Evolutionary conservation across 768 basidiomycete species (phyloP).

Genomic region (Russula emetica): DNA sequence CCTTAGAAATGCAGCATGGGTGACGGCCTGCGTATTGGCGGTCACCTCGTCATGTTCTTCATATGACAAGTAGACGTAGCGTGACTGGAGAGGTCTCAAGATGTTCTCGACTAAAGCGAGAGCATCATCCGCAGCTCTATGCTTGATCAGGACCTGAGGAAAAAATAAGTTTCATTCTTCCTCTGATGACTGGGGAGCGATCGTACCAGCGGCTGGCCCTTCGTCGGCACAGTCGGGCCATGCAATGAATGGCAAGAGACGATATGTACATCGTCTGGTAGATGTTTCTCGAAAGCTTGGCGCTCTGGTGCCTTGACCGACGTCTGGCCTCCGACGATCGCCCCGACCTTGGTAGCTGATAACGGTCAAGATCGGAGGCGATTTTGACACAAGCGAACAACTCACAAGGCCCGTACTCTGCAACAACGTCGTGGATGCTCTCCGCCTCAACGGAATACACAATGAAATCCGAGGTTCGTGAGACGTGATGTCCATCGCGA

Average conservation of each 20-base stretch:
- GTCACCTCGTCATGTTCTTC: conserved; percentile 96
- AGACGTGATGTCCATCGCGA: conserved; percentile 80
- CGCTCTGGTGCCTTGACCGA: conserved; percentile 95
- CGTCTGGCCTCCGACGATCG: conserved; percentile 93
- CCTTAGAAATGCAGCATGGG: conserved; percentile 96
- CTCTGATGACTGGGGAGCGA: not conserved
- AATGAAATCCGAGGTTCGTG: conserved; percentile 87
- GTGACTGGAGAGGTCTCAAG: conserved; percentile 71
- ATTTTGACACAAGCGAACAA: conserved; percentile 22
- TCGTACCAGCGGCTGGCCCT: conserved; percentile 85
- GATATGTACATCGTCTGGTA: conserved; percentile 83
- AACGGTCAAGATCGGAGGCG: not conserved
- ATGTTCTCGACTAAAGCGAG: conserved; percentile 77
- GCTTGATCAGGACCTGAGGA: conserved; percentile 82
- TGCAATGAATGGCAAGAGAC: conserved; percentile 94
- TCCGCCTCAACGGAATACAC: conserved; percentile 95
- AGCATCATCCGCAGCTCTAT: conserved; percentile 72
- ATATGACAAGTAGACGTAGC: conserved; percentile 91
- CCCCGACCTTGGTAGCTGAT: conserved; percentile 84
- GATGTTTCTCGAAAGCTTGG: conserved; percentile 80
- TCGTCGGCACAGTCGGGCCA: conserved; percentile 82
- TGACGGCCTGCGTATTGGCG: conserved; percentile 97
- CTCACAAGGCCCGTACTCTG: conserved; percentile 88
- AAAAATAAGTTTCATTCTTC: not conserved
- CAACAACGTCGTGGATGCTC: conserved; percentile 76